phyloP scores from a whole-genome alignment of 257 asterid genomes.

The Verbascum thapsus region DNA sequence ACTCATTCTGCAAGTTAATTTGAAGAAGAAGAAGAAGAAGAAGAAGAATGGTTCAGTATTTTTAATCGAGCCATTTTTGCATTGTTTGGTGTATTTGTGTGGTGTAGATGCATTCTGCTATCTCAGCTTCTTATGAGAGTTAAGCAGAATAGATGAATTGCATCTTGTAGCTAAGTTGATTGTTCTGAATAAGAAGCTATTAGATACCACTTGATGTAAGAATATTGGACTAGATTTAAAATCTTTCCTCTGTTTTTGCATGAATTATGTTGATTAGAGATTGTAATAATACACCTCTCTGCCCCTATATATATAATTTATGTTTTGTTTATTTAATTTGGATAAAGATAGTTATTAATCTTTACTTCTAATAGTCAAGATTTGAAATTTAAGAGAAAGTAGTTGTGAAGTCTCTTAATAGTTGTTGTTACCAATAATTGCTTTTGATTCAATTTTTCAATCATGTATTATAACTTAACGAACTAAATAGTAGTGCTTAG shows the following conservation, averaged over 20 bases:
- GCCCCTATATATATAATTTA: too few relatives aligned
- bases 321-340: too few relatives aligned
- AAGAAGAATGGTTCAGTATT: not conserved
- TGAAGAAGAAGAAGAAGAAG: not conserved
- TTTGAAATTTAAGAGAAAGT: too few relatives aligned
- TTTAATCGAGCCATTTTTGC: conserved; percentile 5
- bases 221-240: not conserved
- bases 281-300: too few relatives aligned
- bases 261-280: not conserved
- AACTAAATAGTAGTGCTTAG: too few relatives aligned
- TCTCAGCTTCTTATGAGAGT: conserved; percentile 8
- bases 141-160: not conserved
- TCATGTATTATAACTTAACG: too few relatives aligned
- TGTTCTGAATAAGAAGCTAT: conserved; percentile 9
- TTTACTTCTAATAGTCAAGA: too few relatives aligned
- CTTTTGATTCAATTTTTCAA: too few relatives aligned
- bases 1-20: conserved; percentile 37
- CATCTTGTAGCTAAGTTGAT: conserved; percentile 9
- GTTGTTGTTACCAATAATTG: too few relatives aligned
- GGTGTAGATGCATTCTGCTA: not conserved
- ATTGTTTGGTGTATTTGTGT: not conserved
- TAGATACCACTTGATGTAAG: not conserved
- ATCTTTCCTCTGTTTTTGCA: conserved; percentile 8
- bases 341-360: too few relatives aligned
- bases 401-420: too few relatives aligned